Percentiles rank a stretch among this genome's conserved stretches.
These are phyloP conservation scores for Brassica balearica DNA, from an alignment of 441 rosid genomes.

Conservation along the genomic window DNA sequence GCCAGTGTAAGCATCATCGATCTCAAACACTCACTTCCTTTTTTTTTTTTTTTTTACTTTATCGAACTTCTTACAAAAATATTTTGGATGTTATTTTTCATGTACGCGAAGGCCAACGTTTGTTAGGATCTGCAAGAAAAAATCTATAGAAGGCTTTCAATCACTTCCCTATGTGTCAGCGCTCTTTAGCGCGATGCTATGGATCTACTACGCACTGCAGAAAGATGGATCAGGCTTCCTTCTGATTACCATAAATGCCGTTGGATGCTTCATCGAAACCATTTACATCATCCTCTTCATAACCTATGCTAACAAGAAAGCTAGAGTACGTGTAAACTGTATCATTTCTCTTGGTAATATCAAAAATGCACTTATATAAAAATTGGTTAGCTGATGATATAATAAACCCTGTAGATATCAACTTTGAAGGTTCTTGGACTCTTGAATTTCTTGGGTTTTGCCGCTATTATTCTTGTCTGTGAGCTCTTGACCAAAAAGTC, in stretches of 20 bases:
- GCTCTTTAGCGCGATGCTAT: conserved; percentile 61
- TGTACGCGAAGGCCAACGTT: conserved; percentile 59
- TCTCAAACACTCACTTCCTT: neutral
- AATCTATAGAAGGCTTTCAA: conserved; percentile 67
- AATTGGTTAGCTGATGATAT: neutral
- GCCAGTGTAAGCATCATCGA: conserved; percentile 56
- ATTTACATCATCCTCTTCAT: conserved; percentile 56
- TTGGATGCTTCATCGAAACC: conserved; percentile 62
- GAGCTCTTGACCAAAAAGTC: conserved; percentile 52
- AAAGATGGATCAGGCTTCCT: conserved; percentile 55
- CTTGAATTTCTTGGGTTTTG: conserved; percentile 52
- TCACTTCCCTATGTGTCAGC: conserved; percentile 59
- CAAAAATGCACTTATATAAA: neutral
- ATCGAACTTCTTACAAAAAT: neutral
- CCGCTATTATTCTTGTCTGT: conserved; percentile 45
- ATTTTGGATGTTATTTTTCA: neutral
- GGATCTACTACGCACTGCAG: conserved; percentile 65
- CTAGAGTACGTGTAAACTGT: conserved; percentile 48
- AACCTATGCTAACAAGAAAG: conserved; percentile 57
- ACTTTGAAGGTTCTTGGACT: conserved; percentile 52
- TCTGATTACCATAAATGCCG: conserved; percentile 60
- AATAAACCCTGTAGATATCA: conserved; percentile 41
- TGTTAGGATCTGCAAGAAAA: conserved; percentile 56
- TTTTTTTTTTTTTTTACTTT: neutral
- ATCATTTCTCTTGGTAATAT: neutral